Evolutionary conservation across 2,329 filamentous ascomycete genomes (phyloP).

Genomic region (Ophiognomonia clavigignenti-juglandacearum): DNA sequence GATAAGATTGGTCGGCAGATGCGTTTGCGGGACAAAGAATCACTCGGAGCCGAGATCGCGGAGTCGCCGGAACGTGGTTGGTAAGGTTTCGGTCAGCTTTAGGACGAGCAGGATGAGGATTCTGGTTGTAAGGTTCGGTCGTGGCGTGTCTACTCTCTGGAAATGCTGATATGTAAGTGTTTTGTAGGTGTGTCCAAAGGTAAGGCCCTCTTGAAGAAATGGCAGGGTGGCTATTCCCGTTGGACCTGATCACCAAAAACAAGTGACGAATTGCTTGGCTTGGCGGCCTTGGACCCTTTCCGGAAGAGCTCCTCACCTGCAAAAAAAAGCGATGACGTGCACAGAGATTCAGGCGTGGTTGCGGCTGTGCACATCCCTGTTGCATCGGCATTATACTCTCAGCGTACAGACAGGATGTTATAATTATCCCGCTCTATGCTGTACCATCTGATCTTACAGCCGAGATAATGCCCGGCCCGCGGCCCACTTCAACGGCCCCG

Average conservation of each 20-base stretch:
- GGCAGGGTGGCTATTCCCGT: too few relatives aligned
- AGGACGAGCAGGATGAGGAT: background rate
- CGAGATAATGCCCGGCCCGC: too few relatives aligned
- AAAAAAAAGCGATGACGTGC: background rate
- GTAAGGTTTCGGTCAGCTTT: background rate
- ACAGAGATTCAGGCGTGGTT: background rate
- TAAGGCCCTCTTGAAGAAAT: background rate
- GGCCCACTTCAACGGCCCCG: too few relatives aligned
- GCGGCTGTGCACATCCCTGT: background rate
- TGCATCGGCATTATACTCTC: too few relatives aligned
- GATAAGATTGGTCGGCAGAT: slow-evolving; percentile 6
- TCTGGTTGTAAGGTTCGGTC: too few relatives aligned
- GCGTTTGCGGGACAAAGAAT: background rate
- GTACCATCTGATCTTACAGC: too few relatives aligned
- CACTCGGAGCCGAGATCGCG: slow-evolving; percentile 5
- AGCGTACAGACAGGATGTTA: too few relatives aligned
- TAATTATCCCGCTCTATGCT: too few relatives aligned
- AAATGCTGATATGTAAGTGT: background rate
- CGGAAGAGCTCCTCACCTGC: background rate
- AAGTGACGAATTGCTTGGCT: background rate
- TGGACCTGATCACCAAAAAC: too few relatives aligned
- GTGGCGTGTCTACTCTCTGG: background rate
- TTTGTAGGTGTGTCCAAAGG: background rate
- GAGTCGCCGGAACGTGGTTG: slow-evolving; percentile 1
- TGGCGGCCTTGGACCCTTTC: background rate